Base-by-base conservation (phyloP, 2,329 filamentous ascomycete genomes). In the Ploettnerulaceae sp. region DNA sequence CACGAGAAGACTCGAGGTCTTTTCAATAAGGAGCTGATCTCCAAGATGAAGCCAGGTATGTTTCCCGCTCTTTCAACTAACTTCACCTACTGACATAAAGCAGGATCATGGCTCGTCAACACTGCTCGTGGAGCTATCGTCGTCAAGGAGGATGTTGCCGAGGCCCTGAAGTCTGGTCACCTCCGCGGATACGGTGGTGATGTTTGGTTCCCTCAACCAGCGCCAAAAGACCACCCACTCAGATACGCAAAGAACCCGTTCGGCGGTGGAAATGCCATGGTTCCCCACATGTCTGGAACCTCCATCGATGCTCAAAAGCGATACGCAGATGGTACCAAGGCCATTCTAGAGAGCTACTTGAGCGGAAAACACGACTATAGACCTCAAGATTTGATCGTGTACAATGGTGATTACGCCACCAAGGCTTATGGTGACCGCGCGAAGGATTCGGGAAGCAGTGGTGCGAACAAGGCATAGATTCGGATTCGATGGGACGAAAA, bases 21-120 rank as follows among this genome's bases (percentile, higher is more conserved):
- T 55, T 97, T 97, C 79, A 95, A 97, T 84, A 96, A 96, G 84
- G 89, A 97, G 38, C 78, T 97, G 63, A 91, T 97, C 67, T 77
- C 82, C 71, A 96, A 97, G 86, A 98, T 97, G 93, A 97, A 97
- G 87, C 85, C 84, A 69, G 90, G 86, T 63, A 57, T 93, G 89
- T 79, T 31, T 87, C 89, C 38, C 78, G 55, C 89, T 3, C 95
- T 75, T 88, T 76, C 94, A 61, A 17, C 12, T n/a, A 3, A n/a
- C 7, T 5, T 22, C 32, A 15, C 11, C 32, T 31, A 22, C 8
- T 37, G 89, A 47, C 47, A 17, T 8, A 14, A 7, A n/a, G 29
- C 48, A 86, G 85, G 89, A 64, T 86, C 89, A 31, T 97, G 93
- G 88, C 86, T 98, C 67, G 75, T 98, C 75, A 98, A 98, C 84